Conservation (phyloP, 2,329 filamentous ascomycete species). For the Colletotrichum sp. region DNA sequence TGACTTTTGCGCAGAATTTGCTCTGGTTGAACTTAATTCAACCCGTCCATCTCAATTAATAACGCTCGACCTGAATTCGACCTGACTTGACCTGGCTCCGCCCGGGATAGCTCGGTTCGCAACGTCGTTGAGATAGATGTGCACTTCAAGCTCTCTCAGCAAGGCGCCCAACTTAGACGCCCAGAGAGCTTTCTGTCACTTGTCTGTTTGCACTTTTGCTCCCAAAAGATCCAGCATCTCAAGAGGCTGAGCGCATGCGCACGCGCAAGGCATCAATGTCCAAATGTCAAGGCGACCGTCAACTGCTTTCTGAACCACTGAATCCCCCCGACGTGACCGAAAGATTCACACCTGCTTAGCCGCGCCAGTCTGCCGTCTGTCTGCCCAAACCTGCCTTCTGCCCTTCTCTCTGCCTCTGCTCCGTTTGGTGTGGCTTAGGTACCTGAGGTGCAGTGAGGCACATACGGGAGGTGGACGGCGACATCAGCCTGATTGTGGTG, state of each 20-base stretch:
- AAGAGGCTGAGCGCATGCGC: background rate
- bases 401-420: background rate
- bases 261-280: background rate
- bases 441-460: background rate
- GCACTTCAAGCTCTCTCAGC: background rate
- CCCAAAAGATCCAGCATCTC: background rate
- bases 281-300: background rate
- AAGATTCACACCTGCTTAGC: background rate
- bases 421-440: background rate
- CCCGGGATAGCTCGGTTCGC: background rate
- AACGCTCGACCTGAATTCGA: background rate
- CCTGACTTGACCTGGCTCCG: background rate
- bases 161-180: background rate
- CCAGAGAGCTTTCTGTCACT: background rate
- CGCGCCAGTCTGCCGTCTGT: background rate
- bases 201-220: background rate
- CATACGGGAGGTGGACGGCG: slow-evolving; percentile 1
- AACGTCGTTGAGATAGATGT: background rate
- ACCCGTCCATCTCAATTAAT: background rate
- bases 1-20: background rate
- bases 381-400: background rate
- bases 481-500: background rate
- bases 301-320: background rate
- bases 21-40: background rate
- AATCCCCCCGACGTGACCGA: background rate